Percentiles rank a stretch among this genome's conserved stretches.
Evolutionary conservation across 2,329 filamentous ascomycete genomes (phyloP).

Genomic region (Pyricularia grisea): DNA sequence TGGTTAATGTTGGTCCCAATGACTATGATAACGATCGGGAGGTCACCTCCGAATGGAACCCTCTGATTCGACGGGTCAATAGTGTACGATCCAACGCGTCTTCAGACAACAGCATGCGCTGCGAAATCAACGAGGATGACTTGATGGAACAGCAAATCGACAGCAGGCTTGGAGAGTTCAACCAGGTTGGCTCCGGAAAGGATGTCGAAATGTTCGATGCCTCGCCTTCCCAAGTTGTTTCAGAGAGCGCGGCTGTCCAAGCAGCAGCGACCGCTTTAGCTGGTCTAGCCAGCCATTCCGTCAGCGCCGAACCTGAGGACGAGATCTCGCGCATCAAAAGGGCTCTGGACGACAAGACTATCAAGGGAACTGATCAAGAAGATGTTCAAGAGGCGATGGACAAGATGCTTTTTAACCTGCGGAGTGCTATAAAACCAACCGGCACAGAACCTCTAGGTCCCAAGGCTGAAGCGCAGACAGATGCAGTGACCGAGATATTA

Average conservation of each 20-base stretch:
- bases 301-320: slow-evolving; percentile 12
- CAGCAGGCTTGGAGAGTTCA: background rate
- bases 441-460: slow-evolving; percentile 38
- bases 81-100: background rate
- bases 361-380: slow-evolving; percentile 62
- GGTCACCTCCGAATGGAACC: background rate
- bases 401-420: slow-evolving; percentile 82
- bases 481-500: slow-evolving; percentile 66
- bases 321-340: slow-evolving; percentile 22
- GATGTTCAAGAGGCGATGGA: slow-evolving; percentile 95
- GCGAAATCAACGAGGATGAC: slow-evolving; percentile 2
- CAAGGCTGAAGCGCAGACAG: slow-evolving; percentile 62
- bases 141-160: slow-evolving; percentile 1
- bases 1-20: slow-evolving; percentile 29
- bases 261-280: background rate
- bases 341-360: slow-evolving; percentile 35
- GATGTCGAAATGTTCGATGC: slow-evolving; percentile 9
- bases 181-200: background rate
- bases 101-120: slow-evolving; percentile 4
- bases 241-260: background rate
- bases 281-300: background rate
- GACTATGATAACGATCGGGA: background rate
- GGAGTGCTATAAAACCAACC: slow-evolving; percentile 73
- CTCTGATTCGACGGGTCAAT: slow-evolving; percentile 1
- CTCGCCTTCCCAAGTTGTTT: background rate